These are phyloP conservation scores for Colletotrichum abscissum DNA, from an alignment of 2,329 filamentous ascomycete species.

Conservation along the genomic window DNA sequence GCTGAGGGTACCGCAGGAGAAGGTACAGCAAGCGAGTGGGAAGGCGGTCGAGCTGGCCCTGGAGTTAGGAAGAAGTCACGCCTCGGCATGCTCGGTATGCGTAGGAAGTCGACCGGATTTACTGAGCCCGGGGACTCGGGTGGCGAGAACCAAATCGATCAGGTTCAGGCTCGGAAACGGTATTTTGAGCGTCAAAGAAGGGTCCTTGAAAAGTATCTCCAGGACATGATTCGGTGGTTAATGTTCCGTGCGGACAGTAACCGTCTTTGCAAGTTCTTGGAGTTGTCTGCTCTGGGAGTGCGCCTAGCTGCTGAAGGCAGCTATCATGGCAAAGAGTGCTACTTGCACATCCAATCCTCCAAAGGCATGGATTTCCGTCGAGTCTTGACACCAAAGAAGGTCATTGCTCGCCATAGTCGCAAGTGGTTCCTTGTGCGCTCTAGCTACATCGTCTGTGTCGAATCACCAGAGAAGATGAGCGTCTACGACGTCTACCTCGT, in stretches of 20 bases:
- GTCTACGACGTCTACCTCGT: conserved; percentile 99
- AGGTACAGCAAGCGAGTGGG: conserved; percentile 50
- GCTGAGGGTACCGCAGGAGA: conserved; percentile 66
- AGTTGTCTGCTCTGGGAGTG: conserved; percentile 93
- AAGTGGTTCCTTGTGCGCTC: conserved; percentile 99
- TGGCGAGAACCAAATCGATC: conserved; percentile 49
- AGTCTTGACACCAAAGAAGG: conserved; percentile 80
- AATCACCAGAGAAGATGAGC: conserved; percentile 98
- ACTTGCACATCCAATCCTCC: conserved; percentile 89
- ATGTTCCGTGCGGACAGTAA: conserved; percentile 98
- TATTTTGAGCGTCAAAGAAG: conserved; percentile 87
- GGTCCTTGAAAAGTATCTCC: conserved; percentile 89
- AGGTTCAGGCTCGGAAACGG: conserved; percentile 58
- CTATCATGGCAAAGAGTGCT: conserved; percentile 98
- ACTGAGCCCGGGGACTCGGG: conserved; percentile 58
- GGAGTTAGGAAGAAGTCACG: conserved; percentile 60
- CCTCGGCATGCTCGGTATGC: conserved; percentile 63
- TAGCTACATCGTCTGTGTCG: conserved; percentile 98
- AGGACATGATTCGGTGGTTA: conserved; percentile 94
- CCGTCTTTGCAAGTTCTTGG: conserved; percentile 93
- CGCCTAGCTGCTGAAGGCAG: conserved; percentile 94
- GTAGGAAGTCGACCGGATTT: conserved; percentile 63
- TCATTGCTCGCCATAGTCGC: conserved; percentile 85
- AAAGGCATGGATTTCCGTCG: conserved; percentile 89
- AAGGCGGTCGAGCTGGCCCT: conserved; percentile 35